Base-by-base conservation (phyloP, 2,329 filamentous ascomycete species). In the Bimuria novae-zelandiae region DNA sequence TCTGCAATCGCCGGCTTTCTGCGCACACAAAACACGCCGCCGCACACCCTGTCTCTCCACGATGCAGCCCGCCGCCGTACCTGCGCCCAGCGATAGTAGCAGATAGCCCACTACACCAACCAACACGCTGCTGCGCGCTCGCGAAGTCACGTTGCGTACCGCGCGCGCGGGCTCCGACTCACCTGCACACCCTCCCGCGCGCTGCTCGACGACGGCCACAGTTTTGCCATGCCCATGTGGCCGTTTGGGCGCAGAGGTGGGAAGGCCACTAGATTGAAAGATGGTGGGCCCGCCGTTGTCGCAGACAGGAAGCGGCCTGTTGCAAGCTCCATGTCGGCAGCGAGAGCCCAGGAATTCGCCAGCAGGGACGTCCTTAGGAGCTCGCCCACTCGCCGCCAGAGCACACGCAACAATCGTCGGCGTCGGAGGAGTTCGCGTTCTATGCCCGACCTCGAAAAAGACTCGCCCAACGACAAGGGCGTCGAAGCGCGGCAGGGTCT, bases 161-260 rank as follows among this genome's bases (percentile, higher is more conserved):
- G 19, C 47, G 47, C 49, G 45, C 39, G 41, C 43, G 16, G 35
- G 43, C 41, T 19, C 22, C 49, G 33, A 16, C 40, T 32, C 47
- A n/a, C n/a, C n/a, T n/a, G n/a, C n/a, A 40, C 44, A 39, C 29
- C 30, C 36, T 36, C 33, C 42, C 45, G 37, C 40, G 43, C 17
- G 43, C 21, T 29, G 46, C 23, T 37, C 40, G 42, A 45, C 50
- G 50, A 48, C 40, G 16, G 32, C n/a, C n/a, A n/a, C n/a, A n/a
- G n/a, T n/a, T n/a, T 49, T 21, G 52, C 60, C 54, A 93, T 93
- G 89, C 85, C 87, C 71, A 79, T 92, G 75, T 95, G 90, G 91
- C 89, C 87, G 56, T 96, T 95, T 75, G 82, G 87, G 75, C 86
- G 88, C 68, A 87, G 82, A 76, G 87, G 83, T 76, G 87, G 85